A percentile compares a stretch with the other conserved stretches of the same genome.
These are phyloP conservation scores for Sporisorium reilianum DNA, from an alignment of 1,284 basidiomycete genomes.

Conservation along the genomic window DNA sequence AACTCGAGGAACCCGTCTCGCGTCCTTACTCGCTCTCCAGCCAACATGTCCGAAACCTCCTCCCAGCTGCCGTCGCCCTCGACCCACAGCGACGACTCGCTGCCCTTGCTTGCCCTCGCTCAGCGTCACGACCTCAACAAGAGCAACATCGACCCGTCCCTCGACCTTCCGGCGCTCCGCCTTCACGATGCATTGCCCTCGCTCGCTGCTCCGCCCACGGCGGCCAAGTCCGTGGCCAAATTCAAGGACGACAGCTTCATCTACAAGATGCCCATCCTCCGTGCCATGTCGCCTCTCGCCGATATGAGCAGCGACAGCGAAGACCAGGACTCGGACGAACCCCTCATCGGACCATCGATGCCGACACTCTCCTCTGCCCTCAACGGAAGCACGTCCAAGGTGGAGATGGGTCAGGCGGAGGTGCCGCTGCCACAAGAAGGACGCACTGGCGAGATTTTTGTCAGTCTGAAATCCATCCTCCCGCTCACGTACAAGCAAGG, in stretches of 20 bases:
- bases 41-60: slow-evolving; percentile 5
- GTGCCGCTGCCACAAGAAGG: slow-evolving; percentile 24
- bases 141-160: background rate
- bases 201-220: background rate
- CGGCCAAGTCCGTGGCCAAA: background rate
- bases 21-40: slow-evolving; percentile 20
- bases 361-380: background rate
- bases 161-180: slow-evolving; percentile 12
- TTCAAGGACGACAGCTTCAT: slow-evolving; percentile 12
- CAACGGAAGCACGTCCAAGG: background rate
- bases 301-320: slow-evolving; percentile 50
- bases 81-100: slow-evolving; percentile 14
- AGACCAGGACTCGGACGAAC: slow-evolving; percentile 13
- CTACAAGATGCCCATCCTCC: slow-evolving; percentile 45
- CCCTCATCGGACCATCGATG: background rate
- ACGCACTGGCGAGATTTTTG: slow-evolving; percentile 42
- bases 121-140: slow-evolving; percentile 19
- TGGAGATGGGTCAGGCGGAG: background rate
- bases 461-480: slow-evolving; percentile 11
- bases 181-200: background rate
- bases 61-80: slow-evolving; percentile 19
- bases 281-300: slow-evolving; percentile 37
- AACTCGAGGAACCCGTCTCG: background rate
- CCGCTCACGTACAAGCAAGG: slow-evolving; percentile 15
- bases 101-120: slow-evolving; percentile 18